Evolutionary conservation across 2,329 filamentous ascomycete genomes (phyloP), one percentile per base, ranked within the genome.

Genomic region (Hymenoscyphus fructigenus): DNA sequence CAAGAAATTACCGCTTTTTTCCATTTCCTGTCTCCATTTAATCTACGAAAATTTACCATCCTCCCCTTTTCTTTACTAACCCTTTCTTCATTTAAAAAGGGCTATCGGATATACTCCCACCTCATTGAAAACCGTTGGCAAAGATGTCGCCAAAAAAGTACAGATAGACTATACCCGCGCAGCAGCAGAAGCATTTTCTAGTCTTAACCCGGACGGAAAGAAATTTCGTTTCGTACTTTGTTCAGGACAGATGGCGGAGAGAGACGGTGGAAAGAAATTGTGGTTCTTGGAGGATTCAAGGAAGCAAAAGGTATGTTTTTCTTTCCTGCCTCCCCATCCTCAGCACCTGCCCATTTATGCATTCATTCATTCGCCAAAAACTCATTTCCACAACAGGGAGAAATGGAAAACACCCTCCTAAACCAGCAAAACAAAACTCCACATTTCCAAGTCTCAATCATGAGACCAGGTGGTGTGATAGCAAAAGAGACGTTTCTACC

Each of bases 211-310:
- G 0, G 64, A 64, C 23, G 55, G 29, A n/a, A 71, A 71, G 53
- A 75, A 68, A 41, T 82, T 83, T 65, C 73, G 79, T 1, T 82
- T 82, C 65, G 68, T 82, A 2, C 81, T 78, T 67, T 66, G 79
- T 29, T 77, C 75, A 59, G 76, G 75, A 15, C 75, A 69, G 59
- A 72, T 76, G 26, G 76, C 78, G 17, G 78, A 80, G 66, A 75
- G 77, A 63, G 76, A 81, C 65, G 74, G 77, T 67, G 74, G 73
- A 26, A 75, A 75, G 59, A 72, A 71, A 15, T 65, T 81, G 41
- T 81, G 78, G 79, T 71, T 78, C 41, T 29, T 75, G 58, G 61
- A 69, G 3, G 71, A 73, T 34, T 62, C 62, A 41, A 68, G 76
- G 50, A 70, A 66, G 32, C 69, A 75, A 34, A 71, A 76, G 65